phyloP scores from a whole-genome alignment of 1,284 basidiomycete genomes.

The Meira miltonrushii region DNA sequence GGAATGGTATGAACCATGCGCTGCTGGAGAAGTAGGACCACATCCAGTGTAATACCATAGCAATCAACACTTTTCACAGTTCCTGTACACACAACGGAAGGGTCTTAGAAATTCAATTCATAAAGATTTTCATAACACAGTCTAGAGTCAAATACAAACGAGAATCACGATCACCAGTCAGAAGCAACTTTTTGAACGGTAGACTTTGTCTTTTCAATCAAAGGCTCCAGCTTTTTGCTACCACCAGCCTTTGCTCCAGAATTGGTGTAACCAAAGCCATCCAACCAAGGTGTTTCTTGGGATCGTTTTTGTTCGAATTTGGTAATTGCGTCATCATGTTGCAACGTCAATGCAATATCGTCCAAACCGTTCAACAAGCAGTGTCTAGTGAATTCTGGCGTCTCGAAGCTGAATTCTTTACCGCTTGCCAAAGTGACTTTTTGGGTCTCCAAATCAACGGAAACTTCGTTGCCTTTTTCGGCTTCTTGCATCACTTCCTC shows the following conservation, averaged over 20 bases:
- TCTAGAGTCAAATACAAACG: background rate
- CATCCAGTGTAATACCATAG: no score
- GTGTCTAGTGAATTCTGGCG: slow-evolving; percentile 38
- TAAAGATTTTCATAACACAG: no score
- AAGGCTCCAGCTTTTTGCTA: slow-evolving; percentile 20
- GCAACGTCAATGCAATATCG: slow-evolving; percentile 47
- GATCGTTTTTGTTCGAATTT: slow-evolving; percentile 34
- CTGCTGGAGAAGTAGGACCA: no score
- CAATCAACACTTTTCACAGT: no score
- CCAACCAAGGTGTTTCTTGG: slow-evolving; percentile 43
- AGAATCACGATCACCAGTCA: slow-evolving; percentile 29
- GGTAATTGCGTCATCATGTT: slow-evolving; percentile 34
- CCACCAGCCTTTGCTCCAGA: slow-evolving; percentile 6
- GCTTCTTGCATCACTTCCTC: slow-evolving; percentile 35
- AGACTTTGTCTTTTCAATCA: slow-evolving; percentile 24
- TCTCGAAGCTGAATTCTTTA: slow-evolving; percentile 32
- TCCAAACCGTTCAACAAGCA: slow-evolving; percentile 48
- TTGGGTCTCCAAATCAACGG: slow-evolving; percentile 41
- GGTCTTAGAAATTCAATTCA: no score
- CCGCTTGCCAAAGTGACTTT: slow-evolving; percentile 39
- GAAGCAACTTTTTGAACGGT: slow-evolving; percentile 26
- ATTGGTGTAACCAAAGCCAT: slow-evolving; percentile 34
- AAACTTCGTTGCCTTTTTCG: slow-evolving; percentile 39
- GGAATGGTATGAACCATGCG: no score
- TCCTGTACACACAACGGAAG: no score